A percentile compares a stretch with the other conserved stretches of the same genome.
These are phyloP conservation scores for Kwoniella sp. DNA, from an alignment of 768 basidiomycete genomes.

Conservation along the genomic window DNA sequence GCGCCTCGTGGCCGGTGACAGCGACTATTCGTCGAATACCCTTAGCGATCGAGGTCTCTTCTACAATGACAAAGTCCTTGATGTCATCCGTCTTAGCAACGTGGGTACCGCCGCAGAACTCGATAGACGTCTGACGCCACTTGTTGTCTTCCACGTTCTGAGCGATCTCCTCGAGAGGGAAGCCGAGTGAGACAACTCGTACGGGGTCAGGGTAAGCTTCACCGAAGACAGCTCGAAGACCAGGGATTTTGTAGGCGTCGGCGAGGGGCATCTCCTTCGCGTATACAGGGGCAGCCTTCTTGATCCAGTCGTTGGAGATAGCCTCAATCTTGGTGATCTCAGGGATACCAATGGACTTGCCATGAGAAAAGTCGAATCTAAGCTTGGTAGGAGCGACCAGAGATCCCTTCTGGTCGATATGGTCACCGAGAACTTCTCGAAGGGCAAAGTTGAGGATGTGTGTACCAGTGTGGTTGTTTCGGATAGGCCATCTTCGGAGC, in stretches of 20 bases:
- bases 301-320: constrained; percentile 86
- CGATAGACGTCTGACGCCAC: constrained; percentile 88
- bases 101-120: constrained; percentile 99
- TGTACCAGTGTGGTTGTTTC: constrained; percentile 97
- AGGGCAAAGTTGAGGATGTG: constrained; percentile 95
- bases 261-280: constrained; percentile 80
- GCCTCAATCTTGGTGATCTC: constrained; percentile 82
- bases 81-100: constrained; percentile 96
- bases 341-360: constrained; percentile 73
- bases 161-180: constrained; percentile 79
- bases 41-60: constrained; percentile 97
- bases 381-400: constrained; percentile 93
- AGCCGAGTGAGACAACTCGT: constrained; percentile 88
- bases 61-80: constrained; percentile 90
- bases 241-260: constrained; percentile 83
- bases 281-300: constrained; percentile 81
- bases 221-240: constrained; percentile 93
- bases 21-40: constrained; percentile 93
- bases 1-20: constrained; percentile 91
- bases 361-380: constrained; percentile 98
- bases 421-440: constrained; percentile 92
- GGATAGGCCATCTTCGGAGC: constrained; percentile 90
- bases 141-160: constrained; percentile 83
- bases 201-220: constrained; percentile 98
- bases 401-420: constrained; percentile 97